Evolutionary conservation across 1,139 yeast genomes (phyloP), one percentile per base, ranked within the genome.

Genomic region (Candida frijolesensis): DNA sequence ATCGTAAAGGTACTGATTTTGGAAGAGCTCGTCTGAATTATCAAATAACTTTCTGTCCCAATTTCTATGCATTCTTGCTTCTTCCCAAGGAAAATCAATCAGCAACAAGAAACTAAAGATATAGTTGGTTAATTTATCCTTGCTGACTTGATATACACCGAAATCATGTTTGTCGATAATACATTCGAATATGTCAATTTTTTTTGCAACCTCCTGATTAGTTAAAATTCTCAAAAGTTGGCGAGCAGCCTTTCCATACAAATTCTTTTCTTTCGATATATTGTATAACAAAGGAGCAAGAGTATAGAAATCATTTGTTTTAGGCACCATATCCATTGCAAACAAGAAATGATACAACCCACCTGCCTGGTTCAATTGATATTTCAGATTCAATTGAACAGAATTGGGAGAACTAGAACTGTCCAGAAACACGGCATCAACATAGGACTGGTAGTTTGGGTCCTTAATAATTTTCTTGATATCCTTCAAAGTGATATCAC

Each of bases 221-320:
- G 53, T 50, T 42, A 47, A 58, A 50, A 34, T 54, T 46, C 29
- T 52, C 46, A 52, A 53, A 38, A 47, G 50, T n/a, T 44, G 25
- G 14, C 15, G 16, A 2, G 50, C 53, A 50, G 47, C 51, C 34
- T 54, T 52, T 3, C 60, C 58, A 49, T 54, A 53, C 38, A 53
- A 51, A 47, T 10, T 34, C 3, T 42, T 37, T 27, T 42, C 46
- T 8, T 37, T 32, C 4, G 46, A n/a, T 14, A 48, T 18, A 6
- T 41, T 37, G 14, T 35, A 50, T 14, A 54, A 43, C 3, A 39
- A 6, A 8, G 57, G 54, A 7, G 53, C 51, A 27, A 50, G 18
- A 14, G 39, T 39, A 22, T 42, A 32, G 25, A 29, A 47, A 10
- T 45, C 34, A 18, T 22, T 8, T 7, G 50, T 33, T 19, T 40